phyloP scores from a whole-genome alignment of 176 grass and related monocot genomes.

The Saccharum officinarum region DNA sequence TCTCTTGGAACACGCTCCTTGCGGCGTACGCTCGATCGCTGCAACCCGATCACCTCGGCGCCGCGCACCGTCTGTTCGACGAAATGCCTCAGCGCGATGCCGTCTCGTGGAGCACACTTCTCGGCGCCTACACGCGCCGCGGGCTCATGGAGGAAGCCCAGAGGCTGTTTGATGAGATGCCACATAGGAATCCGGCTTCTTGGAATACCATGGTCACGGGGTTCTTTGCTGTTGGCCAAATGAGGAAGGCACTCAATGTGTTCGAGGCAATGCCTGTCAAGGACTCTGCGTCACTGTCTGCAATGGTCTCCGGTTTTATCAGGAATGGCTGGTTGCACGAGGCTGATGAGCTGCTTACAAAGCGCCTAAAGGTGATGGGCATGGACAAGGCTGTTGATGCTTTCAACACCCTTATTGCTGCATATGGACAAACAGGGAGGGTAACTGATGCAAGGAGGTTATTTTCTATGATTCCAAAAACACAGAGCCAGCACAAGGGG shows the following conservation, averaged over 20 bases:
- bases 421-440: conserved; percentile 60
- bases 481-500: background rate
- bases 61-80: conserved; percentile 56
- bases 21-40: conserved; percentile 36
- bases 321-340: conserved; percentile 44
- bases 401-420: conserved; percentile 69
- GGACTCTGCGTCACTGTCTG: conserved; percentile 43
- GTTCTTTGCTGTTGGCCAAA: conserved; percentile 48
- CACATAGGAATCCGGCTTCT: conserved; percentile 36
- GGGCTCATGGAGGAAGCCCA: conserved; percentile 52
- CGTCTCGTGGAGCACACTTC: conserved; percentile 70
- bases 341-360: conserved; percentile 52
- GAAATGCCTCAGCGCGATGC: conserved; percentile 53
- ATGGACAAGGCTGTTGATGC: conserved; percentile 52
- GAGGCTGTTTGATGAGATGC: conserved; percentile 56
- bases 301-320: conserved; percentile 49
- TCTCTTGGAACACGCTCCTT: conserved; percentile 73
- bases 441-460: conserved; percentile 48
- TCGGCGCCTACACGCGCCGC: conserved; percentile 44
- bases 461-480: conserved; percentile 64
- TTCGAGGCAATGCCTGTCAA: conserved; percentile 56
- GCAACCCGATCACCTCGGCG: conserved; percentile 36
- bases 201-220: conserved; percentile 73
- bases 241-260: conserved; percentile 42
- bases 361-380: conserved; percentile 17